Conservation (phyloP, 495 filamentous ascomycete species). For the Margaritispora aquatica region DNA sequence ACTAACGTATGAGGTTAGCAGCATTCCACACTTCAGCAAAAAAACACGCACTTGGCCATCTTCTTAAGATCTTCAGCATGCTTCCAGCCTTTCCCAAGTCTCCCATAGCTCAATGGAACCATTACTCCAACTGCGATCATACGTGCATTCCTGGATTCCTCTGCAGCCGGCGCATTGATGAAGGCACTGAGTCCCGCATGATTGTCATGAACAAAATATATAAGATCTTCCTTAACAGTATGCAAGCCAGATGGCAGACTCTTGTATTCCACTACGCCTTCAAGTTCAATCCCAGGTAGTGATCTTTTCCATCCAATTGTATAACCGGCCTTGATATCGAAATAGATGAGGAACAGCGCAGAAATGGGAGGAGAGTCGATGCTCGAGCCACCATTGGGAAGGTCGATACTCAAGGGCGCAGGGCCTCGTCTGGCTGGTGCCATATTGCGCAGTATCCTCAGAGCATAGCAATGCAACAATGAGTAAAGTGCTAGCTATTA, state of each 20-base stretch:
- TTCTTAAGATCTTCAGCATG: constrained; percentile 72
- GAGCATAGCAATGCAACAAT: constrained; percentile 14
- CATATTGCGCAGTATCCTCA: constrained; percentile 28
- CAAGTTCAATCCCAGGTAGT: constrained; percentile 66
- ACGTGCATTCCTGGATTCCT: constrained; percentile 73
- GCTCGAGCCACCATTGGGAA: constrained; percentile 17
- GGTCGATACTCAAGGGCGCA: constrained; percentile 38
- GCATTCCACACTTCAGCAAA: neutral
- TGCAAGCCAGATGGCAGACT: constrained; percentile 89
- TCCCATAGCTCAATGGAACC: constrained; percentile 79
- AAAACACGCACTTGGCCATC: constrained; percentile 60
- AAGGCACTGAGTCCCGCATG: constrained; percentile 93
- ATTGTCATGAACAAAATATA: constrained; percentile 81
- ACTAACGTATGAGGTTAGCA: constrained; percentile 23
- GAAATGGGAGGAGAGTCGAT: constrained; percentile 65
- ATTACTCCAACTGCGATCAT: constrained; percentile 90
- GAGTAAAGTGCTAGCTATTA: too few species aligned
- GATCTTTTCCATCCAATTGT: constrained; percentile 83
- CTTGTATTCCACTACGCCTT: constrained; percentile 91
- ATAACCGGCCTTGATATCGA: constrained; percentile 81
- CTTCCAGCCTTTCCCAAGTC: constrained; percentile 83
- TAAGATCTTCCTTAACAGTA: constrained; percentile 78
- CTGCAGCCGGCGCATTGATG: constrained; percentile 70
- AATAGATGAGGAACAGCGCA: constrained; percentile 79
- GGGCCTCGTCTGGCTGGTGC: constrained; percentile 45